Percentiles rank a stretch among this genome's conserved stretches.
Evolutionary conservation across 768 basidiomycete genomes (phyloP).

Genomic region (Nidularia sp.): DNA sequence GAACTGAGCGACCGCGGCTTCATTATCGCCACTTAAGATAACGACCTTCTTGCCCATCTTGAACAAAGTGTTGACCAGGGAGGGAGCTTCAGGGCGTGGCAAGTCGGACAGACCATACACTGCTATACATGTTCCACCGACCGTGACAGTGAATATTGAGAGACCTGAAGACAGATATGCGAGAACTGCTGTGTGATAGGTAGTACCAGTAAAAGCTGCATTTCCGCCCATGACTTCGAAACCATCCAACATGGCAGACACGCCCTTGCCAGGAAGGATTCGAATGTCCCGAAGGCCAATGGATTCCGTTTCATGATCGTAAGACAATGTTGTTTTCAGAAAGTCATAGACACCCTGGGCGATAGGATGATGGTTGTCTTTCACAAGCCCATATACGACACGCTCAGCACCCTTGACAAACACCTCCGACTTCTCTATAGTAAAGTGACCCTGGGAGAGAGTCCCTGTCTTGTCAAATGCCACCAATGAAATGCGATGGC

Average conservation of each 20-base stretch:
- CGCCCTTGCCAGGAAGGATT: constrained; percentile 26
- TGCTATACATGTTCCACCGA: background rate
- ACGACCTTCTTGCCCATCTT: background rate
- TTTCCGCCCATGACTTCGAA: constrained; percentile 29
- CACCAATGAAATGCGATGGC: constrained; percentile 35
- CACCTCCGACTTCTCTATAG: constrained; percentile 28
- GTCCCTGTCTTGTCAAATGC: constrained; percentile 65
- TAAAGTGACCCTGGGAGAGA: constrained; percentile 37
- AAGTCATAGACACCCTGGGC: constrained; percentile 25
- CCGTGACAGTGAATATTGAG: background rate
- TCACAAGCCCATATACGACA: constrained; percentile 23
- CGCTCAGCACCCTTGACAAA: constrained; percentile 9
- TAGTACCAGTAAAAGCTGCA: constrained; percentile 24
- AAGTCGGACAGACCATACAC: background rate
- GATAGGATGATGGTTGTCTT: constrained; percentile 28
- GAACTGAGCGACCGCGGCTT: background rate
- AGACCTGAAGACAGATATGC: constrained; percentile 32
- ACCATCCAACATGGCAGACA: constrained; percentile 25
- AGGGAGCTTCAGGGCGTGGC: background rate
- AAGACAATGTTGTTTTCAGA: constrained; percentile 10
- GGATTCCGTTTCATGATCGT: constrained; percentile 1
- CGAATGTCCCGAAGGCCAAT: constrained; percentile 12
- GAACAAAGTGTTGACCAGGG: background rate
- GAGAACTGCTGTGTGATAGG: constrained; percentile 20
- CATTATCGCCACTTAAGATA: background rate